Evolutionary conservation across 176 grass and related monocot species (phyloP).

Genomic region (Canna indica): DNA sequence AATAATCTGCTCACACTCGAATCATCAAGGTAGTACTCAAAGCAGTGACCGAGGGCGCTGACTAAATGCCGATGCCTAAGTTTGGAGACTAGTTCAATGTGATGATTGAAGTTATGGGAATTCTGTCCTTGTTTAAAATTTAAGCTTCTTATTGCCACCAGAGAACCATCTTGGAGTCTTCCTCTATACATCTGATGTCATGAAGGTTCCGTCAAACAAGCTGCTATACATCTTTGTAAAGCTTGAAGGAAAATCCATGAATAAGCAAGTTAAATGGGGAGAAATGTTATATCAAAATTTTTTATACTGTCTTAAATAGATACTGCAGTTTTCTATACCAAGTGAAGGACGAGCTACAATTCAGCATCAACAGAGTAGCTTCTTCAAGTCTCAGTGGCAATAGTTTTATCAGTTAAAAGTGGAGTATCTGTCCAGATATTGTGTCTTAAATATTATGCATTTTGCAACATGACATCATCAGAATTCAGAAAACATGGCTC

Average conservation of each 20-base stretch:
- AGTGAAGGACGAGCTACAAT: neutral
- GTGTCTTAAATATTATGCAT: neutral
- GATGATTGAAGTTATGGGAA: constrained; percentile 54
- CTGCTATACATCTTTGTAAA: neutral
- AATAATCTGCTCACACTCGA: constrained; percentile 70
- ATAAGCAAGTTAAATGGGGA: neutral
- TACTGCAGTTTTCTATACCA: neutral
- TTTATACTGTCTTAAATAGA: neutral
- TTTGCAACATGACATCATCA: neutral
- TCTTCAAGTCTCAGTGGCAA: no score
- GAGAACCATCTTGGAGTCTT: constrained; percentile 55
- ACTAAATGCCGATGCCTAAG: constrained; percentile 76
- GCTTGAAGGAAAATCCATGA: neutral
- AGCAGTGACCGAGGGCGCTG: constrained; percentile 81
- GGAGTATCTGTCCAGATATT: neutral
- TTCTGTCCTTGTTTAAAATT: constrained; percentile 64
- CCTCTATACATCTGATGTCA: constrained; percentile 60
- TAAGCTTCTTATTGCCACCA: constrained; percentile 70
- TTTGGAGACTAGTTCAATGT: constrained; percentile 79
- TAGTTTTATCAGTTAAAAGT: neutral
- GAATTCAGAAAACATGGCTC: neutral
- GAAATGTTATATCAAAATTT: neutral
- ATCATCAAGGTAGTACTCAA: constrained; percentile 66
- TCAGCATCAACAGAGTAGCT: no score
- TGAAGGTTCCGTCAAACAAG: neutral